Base-by-base conservation (phyloP, 441 rosid genomes). In the Euphorbia celastroides region DNA sequence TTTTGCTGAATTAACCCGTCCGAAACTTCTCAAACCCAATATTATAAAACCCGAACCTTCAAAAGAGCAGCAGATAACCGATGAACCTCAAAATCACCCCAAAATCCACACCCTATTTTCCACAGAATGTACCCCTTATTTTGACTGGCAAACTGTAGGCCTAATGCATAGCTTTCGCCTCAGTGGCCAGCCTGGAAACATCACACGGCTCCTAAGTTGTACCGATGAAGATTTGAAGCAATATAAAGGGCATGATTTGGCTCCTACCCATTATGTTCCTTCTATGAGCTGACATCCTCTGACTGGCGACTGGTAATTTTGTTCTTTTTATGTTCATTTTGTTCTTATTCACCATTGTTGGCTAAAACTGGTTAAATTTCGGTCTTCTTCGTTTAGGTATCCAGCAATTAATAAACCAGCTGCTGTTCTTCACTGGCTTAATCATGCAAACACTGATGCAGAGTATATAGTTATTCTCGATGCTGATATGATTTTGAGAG, bases 391-490 rank as follows among this genome's bases (percentile, higher is more conserved):
- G 0, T 74, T 64, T 86, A 94, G 99, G 99, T 94, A 94, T 80
- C 99, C 99, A 16, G 99, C 98, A 32, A 94, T 94, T 69, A 94
- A 94, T 79, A 94, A 94, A 78, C 99, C 99, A 20, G 99, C 98
- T 46, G 99, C 90, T 2, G 98, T 92, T 62, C 87, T 92, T 72
- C 99, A 94, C 72, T 94, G 99, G 99, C 98, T 94, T 71, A 93
- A 90, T 79, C 99, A 94, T 74, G 91, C 86, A 25, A 65, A 80
- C 32, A 80, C 66, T 25, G 97, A 94, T 86, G 94, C 97, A 32
- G 97, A 94, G 72, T 94, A 80, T 75, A 79, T 94, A 68, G 96
- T 94, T 50, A 92, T 94, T 80, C 93, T 94, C 61, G 98, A 94
- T 83, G 97, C 99, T 66, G 98, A 94, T 80, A 94, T 94, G 99